phyloP scores from a whole-genome alignment of 495 filamentous ascomycete species.

The Xylaria palmicola region DNA sequence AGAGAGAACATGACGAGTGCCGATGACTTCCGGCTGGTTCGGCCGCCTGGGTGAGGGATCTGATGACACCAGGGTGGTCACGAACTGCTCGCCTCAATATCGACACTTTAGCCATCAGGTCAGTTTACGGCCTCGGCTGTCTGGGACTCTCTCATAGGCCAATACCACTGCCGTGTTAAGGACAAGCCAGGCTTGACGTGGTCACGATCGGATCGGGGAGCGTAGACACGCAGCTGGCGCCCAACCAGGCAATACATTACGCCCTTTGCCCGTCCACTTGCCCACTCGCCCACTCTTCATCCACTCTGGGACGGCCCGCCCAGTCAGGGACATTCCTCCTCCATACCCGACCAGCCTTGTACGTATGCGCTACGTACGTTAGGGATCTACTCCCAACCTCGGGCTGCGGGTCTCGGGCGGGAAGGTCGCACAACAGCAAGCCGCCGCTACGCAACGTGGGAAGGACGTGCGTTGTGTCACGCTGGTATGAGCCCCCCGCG shows the following conservation, averaged over 20 bases:
- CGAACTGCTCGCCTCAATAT: conserved; percentile 9
- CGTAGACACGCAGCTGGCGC: not conserved
- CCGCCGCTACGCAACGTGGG: not conserved
- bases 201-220: not conserved
- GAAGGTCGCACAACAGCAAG: conserved; percentile 13
- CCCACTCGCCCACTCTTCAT: not conserved
- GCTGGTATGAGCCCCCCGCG: conserved; percentile 13
- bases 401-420: not conserved
- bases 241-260: not conserved
- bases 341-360: conserved; percentile 12
- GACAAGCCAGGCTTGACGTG: conserved; percentile 14
- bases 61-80: conserved; percentile 7
- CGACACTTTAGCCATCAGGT: conserved; percentile 24
- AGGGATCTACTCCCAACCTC: conserved; percentile 1
- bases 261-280: not conserved
- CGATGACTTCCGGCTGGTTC: not conserved
- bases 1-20: not conserved
- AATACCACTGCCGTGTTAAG: conserved; percentile 13
- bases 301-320: not conserved
- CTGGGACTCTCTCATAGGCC: conserved; percentile 32
- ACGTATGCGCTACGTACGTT: too few relatives aligned
- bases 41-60: conserved; percentile 1
- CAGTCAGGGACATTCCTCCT: not conserved
- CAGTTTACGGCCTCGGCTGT: conserved; percentile 26
- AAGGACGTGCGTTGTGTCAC: conserved; percentile 14